These are phyloP conservation scores for Symmetrospora coprosmae DNA, from an alignment of 768 basidiomycete genomes.

Conservation along the genomic window DNA sequence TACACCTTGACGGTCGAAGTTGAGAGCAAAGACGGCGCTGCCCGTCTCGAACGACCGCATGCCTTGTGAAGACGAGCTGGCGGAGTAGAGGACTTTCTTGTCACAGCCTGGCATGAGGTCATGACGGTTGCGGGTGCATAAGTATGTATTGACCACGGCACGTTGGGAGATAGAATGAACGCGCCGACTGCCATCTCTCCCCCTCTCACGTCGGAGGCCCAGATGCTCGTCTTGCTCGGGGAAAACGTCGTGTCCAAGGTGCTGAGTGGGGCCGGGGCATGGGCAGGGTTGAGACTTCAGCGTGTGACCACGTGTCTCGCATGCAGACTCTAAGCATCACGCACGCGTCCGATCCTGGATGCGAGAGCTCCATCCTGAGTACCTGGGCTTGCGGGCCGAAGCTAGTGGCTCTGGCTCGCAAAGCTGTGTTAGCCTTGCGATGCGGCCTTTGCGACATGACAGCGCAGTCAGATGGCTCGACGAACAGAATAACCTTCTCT, in stretches of 20 bases:
- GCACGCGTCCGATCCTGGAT: no score
- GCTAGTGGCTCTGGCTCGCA: neutral
- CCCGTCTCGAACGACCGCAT: neutral
- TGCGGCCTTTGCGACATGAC: no score
- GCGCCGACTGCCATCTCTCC: neutral
- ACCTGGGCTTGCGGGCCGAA: constrained; percentile 4
- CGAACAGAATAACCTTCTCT: no score
- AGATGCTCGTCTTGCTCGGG: constrained; percentile 15
- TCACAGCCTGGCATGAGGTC: constrained; percentile 6
- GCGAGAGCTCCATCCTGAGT: no score
- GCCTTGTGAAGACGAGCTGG: neutral
- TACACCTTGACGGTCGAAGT: neutral
- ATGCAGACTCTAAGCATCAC: neutral
- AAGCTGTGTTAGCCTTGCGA: no score
- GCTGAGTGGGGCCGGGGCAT: neutral
- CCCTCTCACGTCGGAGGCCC: constrained; percentile 3
- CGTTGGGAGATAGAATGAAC: neutral
- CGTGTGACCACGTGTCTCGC: neutral
- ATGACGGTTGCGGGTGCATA: neutral
- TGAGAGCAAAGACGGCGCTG: constrained; percentile 15
- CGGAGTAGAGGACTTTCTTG: constrained; percentile 12
- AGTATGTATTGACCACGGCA: no score
- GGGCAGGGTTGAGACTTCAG: neutral
- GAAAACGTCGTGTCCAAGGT: neutral
- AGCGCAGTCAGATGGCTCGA: no score